These are phyloP conservation scores for Adansonia grandidieri DNA, from an alignment of 441 rosid species.

Conservation along the genomic window DNA sequence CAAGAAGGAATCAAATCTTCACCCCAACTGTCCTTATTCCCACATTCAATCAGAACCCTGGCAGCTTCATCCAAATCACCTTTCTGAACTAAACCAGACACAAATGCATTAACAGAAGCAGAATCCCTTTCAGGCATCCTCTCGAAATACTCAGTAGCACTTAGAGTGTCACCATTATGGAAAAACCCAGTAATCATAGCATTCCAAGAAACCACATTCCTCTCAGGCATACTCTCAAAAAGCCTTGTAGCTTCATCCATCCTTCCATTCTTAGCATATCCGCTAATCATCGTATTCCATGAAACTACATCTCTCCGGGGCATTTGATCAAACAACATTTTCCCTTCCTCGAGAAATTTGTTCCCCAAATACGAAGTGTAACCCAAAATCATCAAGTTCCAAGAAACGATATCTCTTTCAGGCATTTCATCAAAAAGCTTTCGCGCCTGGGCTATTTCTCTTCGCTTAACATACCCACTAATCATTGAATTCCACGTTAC, in stretches of 20 bases:
- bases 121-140: slow-evolving; percentile 24
- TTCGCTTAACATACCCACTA: slow-evolving; percentile 17
- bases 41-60: slow-evolving; percentile 21
- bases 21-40: not conserved
- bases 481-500: slow-evolving; percentile 31
- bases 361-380: not conserved
- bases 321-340: slow-evolving; percentile 34
- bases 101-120: slow-evolving; percentile 19
- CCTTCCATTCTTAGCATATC: slow-evolving; percentile 40
- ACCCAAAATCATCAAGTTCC: slow-evolving; percentile 39
- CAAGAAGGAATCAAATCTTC: slow-evolving; percentile 22
- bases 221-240: slow-evolving; percentile 36
- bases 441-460: slow-evolving; percentile 24
- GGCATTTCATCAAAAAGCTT: slow-evolving; percentile 41
- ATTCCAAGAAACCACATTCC: slow-evolving; percentile 32
- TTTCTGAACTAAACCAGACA: slow-evolving; percentile 24
- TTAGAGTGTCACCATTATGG: slow-evolving; percentile 14
- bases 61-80: slow-evolving; percentile 25
- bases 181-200: slow-evolving; percentile 32
- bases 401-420: slow-evolving; percentile 35
- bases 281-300: slow-evolving; percentile 49
- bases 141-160: slow-evolving; percentile 24
- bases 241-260: slow-evolving; percentile 32
- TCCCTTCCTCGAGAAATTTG: slow-evolving; percentile 23
- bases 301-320: slow-evolving; percentile 33